phyloP scores from a whole-genome alignment of 176 grass and related monocot genomes.

The Musa troglodytarum region DNA sequence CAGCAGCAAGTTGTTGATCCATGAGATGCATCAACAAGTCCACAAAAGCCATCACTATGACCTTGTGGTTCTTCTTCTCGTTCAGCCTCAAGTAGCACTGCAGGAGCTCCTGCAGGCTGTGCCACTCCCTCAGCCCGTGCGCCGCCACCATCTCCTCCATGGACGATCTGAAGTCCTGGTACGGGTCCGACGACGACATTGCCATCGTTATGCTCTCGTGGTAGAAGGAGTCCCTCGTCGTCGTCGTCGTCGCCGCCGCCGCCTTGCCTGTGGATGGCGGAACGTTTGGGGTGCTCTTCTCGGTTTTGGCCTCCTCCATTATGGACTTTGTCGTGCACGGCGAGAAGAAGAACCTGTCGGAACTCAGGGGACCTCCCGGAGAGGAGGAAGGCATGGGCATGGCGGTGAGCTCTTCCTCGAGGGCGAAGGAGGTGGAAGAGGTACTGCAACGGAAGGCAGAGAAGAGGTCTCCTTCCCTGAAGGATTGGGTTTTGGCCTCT shows the following conservation, averaged over 20 bases:
- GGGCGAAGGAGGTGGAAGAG: background rate
- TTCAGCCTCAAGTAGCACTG: conserved; percentile 20
- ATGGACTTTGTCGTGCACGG: conserved; percentile 12
- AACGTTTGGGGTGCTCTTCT: no score
- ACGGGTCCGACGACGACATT: conserved; percentile 13
- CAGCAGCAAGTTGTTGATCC: background rate
- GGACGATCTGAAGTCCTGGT: conserved; percentile 12
- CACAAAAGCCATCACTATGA: conserved; percentile 16
- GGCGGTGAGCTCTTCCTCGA: background rate
- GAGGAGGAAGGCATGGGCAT: background rate
- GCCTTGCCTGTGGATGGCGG: background rate
- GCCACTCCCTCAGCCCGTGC: conserved; percentile 10
- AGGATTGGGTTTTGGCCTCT: conserved; percentile 17
- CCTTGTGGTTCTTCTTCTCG: conserved; percentile 16
- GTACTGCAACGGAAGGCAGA: background rate
- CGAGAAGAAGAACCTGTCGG: conserved; percentile 17
- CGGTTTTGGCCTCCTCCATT: conserved; percentile 13
- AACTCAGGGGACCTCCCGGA: background rate
- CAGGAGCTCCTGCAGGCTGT: conserved; percentile 8
- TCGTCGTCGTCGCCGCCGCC: no score
- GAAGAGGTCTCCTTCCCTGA: background rate
- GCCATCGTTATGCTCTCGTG: background rate
- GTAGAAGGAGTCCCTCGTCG: background rate
- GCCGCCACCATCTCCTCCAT: conserved; percentile 27
- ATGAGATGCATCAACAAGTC: conserved; percentile 20